phyloP scores from a whole-genome alignment of 176 grass and related monocot species.

The Thalia dealbata region DNA sequence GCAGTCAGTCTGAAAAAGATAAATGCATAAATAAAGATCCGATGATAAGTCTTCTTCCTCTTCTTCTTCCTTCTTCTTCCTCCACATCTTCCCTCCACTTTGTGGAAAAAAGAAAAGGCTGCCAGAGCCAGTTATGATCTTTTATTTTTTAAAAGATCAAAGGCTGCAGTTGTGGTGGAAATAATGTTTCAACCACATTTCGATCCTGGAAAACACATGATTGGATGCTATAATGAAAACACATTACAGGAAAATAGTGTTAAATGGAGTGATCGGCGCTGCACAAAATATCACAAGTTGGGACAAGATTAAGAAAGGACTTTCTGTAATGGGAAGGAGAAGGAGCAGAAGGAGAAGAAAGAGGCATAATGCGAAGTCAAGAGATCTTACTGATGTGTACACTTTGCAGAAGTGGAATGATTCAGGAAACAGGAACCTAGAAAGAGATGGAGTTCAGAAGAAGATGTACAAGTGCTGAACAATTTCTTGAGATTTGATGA shows the following conservation, averaged over 20 bases:
- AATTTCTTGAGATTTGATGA: background rate
- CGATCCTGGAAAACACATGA: background rate
- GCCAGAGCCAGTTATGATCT: background rate
- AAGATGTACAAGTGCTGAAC: background rate
- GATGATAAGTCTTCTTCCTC: background rate
- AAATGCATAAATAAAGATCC: slow-evolving; percentile 1
- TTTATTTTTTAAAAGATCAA: slow-evolving; percentile 5
- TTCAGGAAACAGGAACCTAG: background rate
- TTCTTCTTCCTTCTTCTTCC: no score
- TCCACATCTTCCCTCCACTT: slow-evolving; percentile 3
- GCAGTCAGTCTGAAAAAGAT: slow-evolving; percentile 7
- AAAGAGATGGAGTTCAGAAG: background rate
- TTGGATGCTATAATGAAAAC: background rate
- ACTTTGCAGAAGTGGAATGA: background rate
- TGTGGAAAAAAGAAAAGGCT: background rate
- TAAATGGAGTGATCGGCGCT: no score
- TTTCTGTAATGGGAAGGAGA: background rate
- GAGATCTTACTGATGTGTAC: background rate
- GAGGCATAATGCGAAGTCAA: background rate
- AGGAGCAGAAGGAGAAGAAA: background rate
- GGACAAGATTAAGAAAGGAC: no score
- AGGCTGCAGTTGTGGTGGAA: slow-evolving; percentile 15
- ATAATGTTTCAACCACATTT: slow-evolving; percentile 10
- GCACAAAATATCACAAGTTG: no score
- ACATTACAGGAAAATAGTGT: background rate